Base-by-base conservation (phyloP, 2,329 filamentous ascomycete species). In the Aspergillus fumigatiaffinis region DNA sequence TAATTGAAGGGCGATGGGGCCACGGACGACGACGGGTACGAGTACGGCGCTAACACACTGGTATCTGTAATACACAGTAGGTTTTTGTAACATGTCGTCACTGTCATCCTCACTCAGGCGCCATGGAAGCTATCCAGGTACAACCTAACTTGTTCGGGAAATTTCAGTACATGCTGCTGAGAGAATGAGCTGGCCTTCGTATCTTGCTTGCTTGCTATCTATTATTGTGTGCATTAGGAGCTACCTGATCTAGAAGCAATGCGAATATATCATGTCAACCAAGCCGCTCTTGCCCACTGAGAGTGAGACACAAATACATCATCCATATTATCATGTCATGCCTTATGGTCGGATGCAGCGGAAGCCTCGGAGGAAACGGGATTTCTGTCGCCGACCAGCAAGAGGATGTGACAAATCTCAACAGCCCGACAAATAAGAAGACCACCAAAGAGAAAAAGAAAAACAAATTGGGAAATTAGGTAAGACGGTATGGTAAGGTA, bases 31-130 rank as follows among this genome's bases (percentile, higher is more conserved):
- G 57, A 60, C 60, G 62, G 58, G 59, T 60, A 60, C 63, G 55
- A 55, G 38, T 60, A 60, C 60, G 51, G 55, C 35, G 28, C 44
- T 25, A 41, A 41, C 7, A 42, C 46, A 41, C 38, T 26, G n/a
- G 60, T 71, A 68, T 61, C 58, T 20, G 68, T 70, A 71, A 68
- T 69, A 69, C 68, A 25, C 32, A 52, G 61, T 68, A 57, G 51
- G 51, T 23, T 54, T 41, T 20, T 23, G 60, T 62, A 60, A 60
- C 60, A 66, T 71, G 65, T 62, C 67, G 67, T 71, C 68, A 71
- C 58, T 48, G 51, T 63, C 63, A 61, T 53, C 49, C 6, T 47
- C 14, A 17, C 44, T 20, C 23, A 26, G 21, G 49, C 44, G 14
- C 55, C 60, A 12, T 29, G 28, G 10, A 61, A 38, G n/a, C 56